Evolutionary conservation across 371 early-diverging fungal species (phyloP).

Genomic region (Nematocida ausubeli): DNA sequence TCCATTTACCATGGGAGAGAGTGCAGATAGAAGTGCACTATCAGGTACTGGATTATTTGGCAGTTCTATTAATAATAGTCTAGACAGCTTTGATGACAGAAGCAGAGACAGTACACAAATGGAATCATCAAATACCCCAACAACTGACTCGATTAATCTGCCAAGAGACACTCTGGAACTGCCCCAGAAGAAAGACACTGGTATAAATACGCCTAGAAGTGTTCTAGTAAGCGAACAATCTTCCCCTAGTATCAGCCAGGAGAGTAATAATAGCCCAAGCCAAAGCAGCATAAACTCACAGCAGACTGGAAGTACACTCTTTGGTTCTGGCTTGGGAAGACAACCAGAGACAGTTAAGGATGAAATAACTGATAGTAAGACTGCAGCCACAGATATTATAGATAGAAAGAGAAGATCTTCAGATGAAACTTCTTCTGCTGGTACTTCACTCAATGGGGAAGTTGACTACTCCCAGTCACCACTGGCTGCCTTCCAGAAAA

Average conservation of each 20-base stretch:
- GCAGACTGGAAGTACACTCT: background rate
- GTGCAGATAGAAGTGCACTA: background rate
- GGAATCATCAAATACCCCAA: background rate
- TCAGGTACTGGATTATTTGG: background rate
- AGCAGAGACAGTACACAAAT: background rate
- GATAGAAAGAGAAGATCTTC: background rate
- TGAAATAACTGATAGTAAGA: too few relatives aligned
- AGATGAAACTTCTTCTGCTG: background rate
- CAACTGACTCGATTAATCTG: constrained; percentile 2
- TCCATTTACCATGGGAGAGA: background rate
- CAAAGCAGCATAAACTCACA: background rate
- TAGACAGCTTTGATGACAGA: background rate
- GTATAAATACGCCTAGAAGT: background rate
- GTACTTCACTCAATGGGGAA: background rate
- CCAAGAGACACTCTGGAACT: background rate
- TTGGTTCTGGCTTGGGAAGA: background rate
- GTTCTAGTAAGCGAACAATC: background rate
- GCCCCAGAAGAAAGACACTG: background rate
- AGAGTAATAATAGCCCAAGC: background rate
- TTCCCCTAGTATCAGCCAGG: background rate
- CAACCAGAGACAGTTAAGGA: too few relatives aligned
- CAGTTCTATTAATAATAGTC: background rate
- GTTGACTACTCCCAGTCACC: constrained; percentile 1
- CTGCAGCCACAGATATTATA: background rate
- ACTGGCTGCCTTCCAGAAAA: constrained; percentile 15